Evolutionary conservation across 2,329 filamentous ascomycete species (phyloP).

Genomic region (Magnaporthales sp.): DNA sequence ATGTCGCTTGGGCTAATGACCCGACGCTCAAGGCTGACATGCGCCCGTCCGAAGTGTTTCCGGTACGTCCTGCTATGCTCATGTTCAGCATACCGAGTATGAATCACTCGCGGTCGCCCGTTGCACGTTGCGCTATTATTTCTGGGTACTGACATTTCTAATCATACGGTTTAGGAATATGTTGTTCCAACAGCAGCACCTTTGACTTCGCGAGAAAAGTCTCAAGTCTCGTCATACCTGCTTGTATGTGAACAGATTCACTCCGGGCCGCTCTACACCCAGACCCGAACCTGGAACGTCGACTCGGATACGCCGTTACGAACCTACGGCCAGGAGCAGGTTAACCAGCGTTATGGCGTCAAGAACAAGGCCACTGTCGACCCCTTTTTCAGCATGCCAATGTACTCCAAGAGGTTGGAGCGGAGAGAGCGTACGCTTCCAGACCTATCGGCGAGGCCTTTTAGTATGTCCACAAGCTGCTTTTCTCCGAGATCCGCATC

Average conservation of each 20-base stretch:
- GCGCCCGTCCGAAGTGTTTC: slow-evolving; percentile 51
- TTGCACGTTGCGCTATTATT: not conserved
- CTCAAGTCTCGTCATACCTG: slow-evolving; percentile 41
- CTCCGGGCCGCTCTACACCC: slow-evolving; percentile 46
- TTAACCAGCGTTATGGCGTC: slow-evolving; percentile 46
- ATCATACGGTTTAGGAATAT: slow-evolving; percentile 32
- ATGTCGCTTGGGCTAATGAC: slow-evolving; percentile 46
- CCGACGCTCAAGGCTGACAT: slow-evolving; percentile 37
- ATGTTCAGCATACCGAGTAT: not conserved
- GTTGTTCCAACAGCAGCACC: slow-evolving; percentile 35
- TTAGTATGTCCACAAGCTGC: slow-evolving; percentile 22
- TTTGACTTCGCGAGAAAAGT: slow-evolving; percentile 34
- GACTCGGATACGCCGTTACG: slow-evolving; percentile 30
- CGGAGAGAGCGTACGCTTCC: slow-evolving; percentile 43
- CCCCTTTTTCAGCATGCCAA: slow-evolving; percentile 50
- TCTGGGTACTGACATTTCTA: not conserved
- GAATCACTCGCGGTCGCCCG: too few relatives aligned
- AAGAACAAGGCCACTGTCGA: slow-evolving; percentile 47
- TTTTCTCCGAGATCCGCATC: not conserved
- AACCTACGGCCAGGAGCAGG: slow-evolving; percentile 48
- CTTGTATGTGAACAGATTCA: slow-evolving; percentile 49
- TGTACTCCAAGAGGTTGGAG: slow-evolving; percentile 47
- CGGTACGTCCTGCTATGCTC: slow-evolving; percentile 27
- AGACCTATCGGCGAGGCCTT: slow-evolving; percentile 40
- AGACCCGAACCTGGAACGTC: slow-evolving; percentile 33